Conservation (phyloP, 2,329 filamentous ascomycete species). For the Ustulina deusta region DNA sequence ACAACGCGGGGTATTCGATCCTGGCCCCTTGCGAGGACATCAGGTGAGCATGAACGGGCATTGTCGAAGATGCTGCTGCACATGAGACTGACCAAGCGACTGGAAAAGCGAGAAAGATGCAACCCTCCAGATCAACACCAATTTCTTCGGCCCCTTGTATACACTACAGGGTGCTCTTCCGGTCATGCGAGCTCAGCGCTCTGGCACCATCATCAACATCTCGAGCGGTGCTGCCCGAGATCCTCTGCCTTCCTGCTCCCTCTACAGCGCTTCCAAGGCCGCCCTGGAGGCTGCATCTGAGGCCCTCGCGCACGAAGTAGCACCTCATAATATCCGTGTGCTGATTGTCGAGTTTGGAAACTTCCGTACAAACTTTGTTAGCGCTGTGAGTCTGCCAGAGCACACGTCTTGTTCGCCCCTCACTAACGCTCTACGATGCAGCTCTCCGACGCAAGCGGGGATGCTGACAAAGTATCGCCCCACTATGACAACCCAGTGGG, state of each 20-base stretch:
- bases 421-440: conserved; percentile 8
- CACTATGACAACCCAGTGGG: conserved; percentile 39
- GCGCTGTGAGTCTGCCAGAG: conserved; percentile 14
- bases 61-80: not conserved
- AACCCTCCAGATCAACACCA: conserved; percentile 44
- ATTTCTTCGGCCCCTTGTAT: conserved; percentile 49
- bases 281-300: conserved; percentile 57
- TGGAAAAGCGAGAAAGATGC: conserved; percentile 45
- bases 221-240: conserved; percentile 45
- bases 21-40: conserved; percentile 42
- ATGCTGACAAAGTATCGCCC: not conserved
- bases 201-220: conserved; percentile 48
- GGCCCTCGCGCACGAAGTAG: conserved; percentile 53
- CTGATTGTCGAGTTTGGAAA: conserved; percentile 57
- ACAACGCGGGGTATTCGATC: conserved; percentile 48
- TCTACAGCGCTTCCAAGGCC: conserved; percentile 52
- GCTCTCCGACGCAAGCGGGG: conserved; percentile 24
- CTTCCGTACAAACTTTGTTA: conserved; percentile 57
- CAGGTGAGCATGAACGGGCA: conserved; percentile 35
- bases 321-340: conserved; percentile 53
- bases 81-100: not conserved
- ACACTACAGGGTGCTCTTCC: conserved; percentile 46
- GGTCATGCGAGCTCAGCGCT: conserved; percentile 41
- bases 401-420: not conserved
- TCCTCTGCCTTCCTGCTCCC: conserved; percentile 30